Conservation (phyloP, 805 yeast genomes). For the Starmerella scarabaei region DNA sequence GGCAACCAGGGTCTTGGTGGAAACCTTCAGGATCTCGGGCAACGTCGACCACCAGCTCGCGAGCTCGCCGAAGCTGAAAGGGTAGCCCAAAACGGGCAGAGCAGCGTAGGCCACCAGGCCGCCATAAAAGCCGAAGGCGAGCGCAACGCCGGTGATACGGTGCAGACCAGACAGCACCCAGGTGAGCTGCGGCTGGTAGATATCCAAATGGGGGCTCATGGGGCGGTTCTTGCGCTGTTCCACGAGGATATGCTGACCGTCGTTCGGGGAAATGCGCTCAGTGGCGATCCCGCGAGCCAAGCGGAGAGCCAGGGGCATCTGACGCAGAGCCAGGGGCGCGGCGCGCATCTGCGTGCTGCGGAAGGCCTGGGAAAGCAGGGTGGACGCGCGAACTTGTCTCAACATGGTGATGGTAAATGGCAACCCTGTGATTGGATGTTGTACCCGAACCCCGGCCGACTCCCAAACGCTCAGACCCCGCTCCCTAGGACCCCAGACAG, state of each 20-base stretch:
- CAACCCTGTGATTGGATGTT: too few relatives aligned
- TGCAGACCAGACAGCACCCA: conserved; percentile 69
- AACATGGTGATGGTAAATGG: neutral
- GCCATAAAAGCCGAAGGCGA: conserved; percentile 69
- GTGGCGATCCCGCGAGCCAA: conserved; percentile 24
- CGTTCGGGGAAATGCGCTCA: conserved; percentile 42
- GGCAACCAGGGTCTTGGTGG: conserved; percentile 56
- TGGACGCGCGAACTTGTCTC: conserved; percentile 3
- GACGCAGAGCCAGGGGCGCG: neutral
- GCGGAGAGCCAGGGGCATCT: neutral
- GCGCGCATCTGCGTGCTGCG: too few relatives aligned
- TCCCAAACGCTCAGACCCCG: too few relatives aligned
- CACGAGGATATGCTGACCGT: conserved; percentile 56
- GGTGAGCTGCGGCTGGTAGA: conserved; percentile 85
- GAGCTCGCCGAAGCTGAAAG: conserved; percentile 39
- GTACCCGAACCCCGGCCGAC: too few relatives aligned
- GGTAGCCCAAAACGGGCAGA: conserved; percentile 47
- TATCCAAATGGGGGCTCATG: conserved; percentile 74
- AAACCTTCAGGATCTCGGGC: conserved; percentile 49
- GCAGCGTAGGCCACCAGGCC: conserved; percentile 66
- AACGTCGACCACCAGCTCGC: conserved; percentile 46
- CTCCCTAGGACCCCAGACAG: too few relatives aligned
- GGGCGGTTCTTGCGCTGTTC: conserved; percentile 85
- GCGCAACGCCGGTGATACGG: conserved; percentile 74
- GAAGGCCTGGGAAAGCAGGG: conserved; percentile 8